Evolutionary conservation across 441 rosid genomes (phyloP).

Genomic region (Pelargonium cotyledonis): DNA sequence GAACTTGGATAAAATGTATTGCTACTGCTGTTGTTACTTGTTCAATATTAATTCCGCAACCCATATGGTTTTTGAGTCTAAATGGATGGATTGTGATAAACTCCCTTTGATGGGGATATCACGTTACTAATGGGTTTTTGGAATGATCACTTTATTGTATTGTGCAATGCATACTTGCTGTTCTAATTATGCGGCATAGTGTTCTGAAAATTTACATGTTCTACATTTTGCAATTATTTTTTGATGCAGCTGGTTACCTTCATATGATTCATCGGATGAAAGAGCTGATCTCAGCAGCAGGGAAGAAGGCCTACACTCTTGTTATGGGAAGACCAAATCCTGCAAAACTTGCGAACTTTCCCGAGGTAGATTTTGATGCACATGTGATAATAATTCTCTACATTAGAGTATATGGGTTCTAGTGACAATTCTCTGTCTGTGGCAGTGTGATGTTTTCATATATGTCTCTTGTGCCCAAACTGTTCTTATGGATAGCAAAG

Average conservation of each 20-base stretch:
- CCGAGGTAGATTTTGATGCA: slow-evolving; percentile 45
- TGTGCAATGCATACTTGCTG: not conserved
- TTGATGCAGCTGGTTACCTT: slow-evolving; percentile 78
- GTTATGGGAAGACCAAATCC: slow-evolving; percentile 94
- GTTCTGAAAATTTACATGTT: slow-evolving; percentile 11
- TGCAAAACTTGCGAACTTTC: slow-evolving; percentile 95
- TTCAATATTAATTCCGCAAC: not conserved
- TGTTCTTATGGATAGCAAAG: slow-evolving; percentile 86
- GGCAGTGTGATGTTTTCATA: slow-evolving; percentile 79
- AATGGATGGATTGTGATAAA: not conserved
- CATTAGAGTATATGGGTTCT: slow-evolving; percentile 12
- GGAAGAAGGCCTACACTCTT: slow-evolving; percentile 77
- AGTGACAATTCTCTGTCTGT: slow-evolving; percentile 14
- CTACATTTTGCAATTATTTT: slow-evolving; percentile 16
- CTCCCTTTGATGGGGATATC: not conserved
- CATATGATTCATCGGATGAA: slow-evolving; percentile 81
- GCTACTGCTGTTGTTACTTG: not conserved
- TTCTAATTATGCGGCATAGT: slow-evolving; percentile 9
- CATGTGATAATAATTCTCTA: slow-evolving; percentile 1
- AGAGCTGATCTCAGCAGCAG: slow-evolving; percentile 57
- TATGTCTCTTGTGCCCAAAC: slow-evolving; percentile 86
- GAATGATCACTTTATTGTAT: slow-evolving; percentile 1
- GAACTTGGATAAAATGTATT: not conserved
- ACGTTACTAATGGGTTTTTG: not conserved
- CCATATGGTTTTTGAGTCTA: not conserved